Evolutionary conservation across 2,329 filamentous ascomycete species (phyloP).

Genomic region (Colletotrichum lini): DNA sequence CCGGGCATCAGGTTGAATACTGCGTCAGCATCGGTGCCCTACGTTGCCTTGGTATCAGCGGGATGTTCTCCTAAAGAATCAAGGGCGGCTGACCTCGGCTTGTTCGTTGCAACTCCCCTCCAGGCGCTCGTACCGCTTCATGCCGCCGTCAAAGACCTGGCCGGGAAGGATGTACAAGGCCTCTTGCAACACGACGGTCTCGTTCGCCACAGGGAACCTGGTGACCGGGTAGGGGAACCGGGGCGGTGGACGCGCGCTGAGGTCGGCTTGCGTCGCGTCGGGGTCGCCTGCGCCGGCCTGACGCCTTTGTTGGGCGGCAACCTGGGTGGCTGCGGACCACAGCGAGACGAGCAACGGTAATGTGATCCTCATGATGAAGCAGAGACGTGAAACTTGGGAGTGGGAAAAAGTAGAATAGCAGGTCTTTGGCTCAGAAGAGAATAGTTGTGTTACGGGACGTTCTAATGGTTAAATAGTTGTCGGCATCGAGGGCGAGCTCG

Average conservation of each 20-base stretch:
- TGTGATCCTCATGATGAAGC: no score
- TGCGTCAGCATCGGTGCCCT: constrained; percentile 58
- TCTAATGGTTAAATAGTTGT: no score
- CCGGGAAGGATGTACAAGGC: constrained; percentile 50
- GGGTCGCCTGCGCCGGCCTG: constrained; percentile 4
- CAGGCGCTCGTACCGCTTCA: constrained; percentile 54
- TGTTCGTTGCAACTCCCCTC: constrained; percentile 59
- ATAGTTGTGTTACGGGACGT: no score
- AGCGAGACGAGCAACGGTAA: background rate
- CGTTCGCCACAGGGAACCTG: constrained; percentile 47
- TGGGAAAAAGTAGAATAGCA: no score
- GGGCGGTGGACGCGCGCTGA: constrained; percentile 40
- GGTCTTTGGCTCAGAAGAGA: no score
- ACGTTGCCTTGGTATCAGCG: constrained; percentile 38
- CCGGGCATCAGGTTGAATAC: constrained; percentile 55
- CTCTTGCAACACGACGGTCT: constrained; percentile 45
- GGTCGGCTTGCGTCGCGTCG: constrained; percentile 46
- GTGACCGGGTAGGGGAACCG: constrained; percentile 47
- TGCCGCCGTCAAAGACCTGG: constrained; percentile 51
- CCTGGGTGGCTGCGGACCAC: background rate
- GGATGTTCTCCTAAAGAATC: no score
- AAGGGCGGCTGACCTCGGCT: constrained; percentile 26
- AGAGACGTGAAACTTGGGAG: no score
- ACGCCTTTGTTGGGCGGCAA: background rate
- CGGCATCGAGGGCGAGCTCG: no score